Conservation (phyloP, 192 early-diverging fungal species). For the Entrophospora sp. region DNA sequence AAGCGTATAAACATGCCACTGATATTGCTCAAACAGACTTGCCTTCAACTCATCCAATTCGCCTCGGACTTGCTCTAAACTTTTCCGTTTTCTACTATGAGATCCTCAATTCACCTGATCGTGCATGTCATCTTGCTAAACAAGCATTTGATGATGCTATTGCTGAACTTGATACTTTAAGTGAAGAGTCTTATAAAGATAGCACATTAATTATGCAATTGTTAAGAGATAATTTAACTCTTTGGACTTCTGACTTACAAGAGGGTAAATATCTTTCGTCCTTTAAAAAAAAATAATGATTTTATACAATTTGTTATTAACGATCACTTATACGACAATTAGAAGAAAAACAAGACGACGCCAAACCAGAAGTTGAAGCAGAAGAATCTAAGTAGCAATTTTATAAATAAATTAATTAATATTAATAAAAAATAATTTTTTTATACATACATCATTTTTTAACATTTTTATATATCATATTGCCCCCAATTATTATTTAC, state of each 20-base stretch:
- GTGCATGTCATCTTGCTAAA: slow-evolving; percentile 86
- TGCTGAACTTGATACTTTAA: slow-evolving; percentile 85
- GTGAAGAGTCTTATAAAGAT: slow-evolving; percentile 96
- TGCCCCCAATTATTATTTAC: neutral
- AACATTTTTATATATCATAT: neutral
- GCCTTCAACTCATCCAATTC: slow-evolving; percentile 90
- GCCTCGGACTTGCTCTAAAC: slow-evolving; percentile 94
- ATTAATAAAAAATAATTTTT: neutral
- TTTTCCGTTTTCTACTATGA: slow-evolving; percentile 99
- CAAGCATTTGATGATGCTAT: slow-evolving; percentile 95
- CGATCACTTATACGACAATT: too few species aligned
- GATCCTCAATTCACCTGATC: slow-evolving; percentile 90
- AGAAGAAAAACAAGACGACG: slow-evolving; percentile 9
- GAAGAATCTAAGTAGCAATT: slow-evolving; percentile 17
- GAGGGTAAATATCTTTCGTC: neutral
- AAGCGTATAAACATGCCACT: slow-evolving; percentile 85
- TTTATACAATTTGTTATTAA: too few species aligned
- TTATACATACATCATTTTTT: slow-evolving; percentile 10
- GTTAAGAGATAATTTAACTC: slow-evolving; percentile 90
- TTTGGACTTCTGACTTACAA: slow-evolving; percentile 80
- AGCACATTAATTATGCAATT: slow-evolving; percentile 98
- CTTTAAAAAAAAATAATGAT: neutral
- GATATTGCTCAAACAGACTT: slow-evolving; percentile 76
- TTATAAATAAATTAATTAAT: neutral
- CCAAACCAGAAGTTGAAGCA: slow-evolving; percentile 15